phyloP scores from a whole-genome alignment of 192 early-diverging fungal species.

The Coemansia sp. region DNA sequence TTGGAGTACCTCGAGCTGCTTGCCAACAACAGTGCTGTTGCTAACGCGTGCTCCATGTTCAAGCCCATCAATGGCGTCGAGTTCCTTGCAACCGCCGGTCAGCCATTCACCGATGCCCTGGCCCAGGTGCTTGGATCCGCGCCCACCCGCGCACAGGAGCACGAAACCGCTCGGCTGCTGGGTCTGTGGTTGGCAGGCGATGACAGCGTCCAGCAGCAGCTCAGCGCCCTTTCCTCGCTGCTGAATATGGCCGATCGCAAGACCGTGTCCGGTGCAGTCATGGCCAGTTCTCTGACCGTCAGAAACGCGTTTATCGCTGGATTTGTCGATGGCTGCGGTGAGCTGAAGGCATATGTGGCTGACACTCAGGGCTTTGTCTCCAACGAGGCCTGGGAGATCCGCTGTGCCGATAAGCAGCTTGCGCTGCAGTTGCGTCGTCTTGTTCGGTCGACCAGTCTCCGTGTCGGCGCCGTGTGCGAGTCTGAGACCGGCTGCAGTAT shows the following conservation, averaged over 20 bases:
- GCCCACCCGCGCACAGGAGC: conserved; percentile 14
- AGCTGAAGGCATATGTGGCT: not conserved
- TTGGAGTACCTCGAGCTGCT: conserved; percentile 41
- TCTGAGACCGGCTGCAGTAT: conserved; percentile 2
- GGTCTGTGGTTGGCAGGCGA: conserved; percentile 37
- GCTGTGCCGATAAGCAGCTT: conserved; percentile 4
- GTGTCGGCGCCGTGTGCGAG: conserved; percentile 19
- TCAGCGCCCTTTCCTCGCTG: conserved; percentile 3
- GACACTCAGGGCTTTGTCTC: not conserved
- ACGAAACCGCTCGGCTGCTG: conserved; percentile 26
- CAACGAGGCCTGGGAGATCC: conserved; percentile 21
- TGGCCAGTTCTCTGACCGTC: conserved; percentile 26
- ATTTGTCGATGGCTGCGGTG: conserved; percentile 21
- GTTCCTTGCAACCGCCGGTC: conserved; percentile 26
- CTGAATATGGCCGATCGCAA: conserved; percentile 8
- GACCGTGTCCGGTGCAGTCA: conserved; percentile 30
- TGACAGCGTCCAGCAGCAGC: not conserved
- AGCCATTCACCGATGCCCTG: conserved; percentile 23
- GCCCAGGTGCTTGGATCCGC: conserved; percentile 10
- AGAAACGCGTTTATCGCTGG: conserved; percentile 46
- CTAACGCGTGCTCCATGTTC: conserved; percentile 32
- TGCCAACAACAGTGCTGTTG: conserved; percentile 18
- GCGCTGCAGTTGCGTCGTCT: conserved; percentile 24
- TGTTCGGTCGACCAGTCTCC: conserved; percentile 37
- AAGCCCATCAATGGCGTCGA: conserved; percentile 35